Evolutionary conservation across 176 grass and related monocot genomes (phyloP), one percentile per base, ranked within the genome.

Genomic region (Zoysia pacifica): DNA sequence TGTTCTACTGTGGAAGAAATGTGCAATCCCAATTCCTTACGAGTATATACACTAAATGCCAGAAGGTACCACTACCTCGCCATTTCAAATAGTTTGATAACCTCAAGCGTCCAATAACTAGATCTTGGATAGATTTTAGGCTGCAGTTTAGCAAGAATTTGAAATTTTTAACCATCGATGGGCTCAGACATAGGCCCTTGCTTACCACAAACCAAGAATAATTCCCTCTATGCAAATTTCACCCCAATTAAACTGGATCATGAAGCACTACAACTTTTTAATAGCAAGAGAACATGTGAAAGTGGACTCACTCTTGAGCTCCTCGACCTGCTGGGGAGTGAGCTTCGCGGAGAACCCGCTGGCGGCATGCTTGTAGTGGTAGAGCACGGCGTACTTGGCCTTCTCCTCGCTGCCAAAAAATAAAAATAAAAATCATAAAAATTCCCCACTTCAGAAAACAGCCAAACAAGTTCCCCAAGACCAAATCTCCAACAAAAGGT

Each of bases 271-370:
- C 10, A 62, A 65, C 18, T 82, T 28, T 28, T 28, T 45, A 45
- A 64, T 16, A 7, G 7, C 81, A 68, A 20, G 28, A 73, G 53
- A 41, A 48, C 1, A 55, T 3, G 41, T 44, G 3, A 3, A 40
- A 76, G 43, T 58, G 48, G 20, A 87, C 94, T 94, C 76, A 97
- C 94, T 86, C 80, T 88, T 90, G 59, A 97, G 84, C n/a, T 90
- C 89, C 67, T 94, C 91, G 11, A 97, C 89, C 74, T 97, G 91
- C 74, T 76, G 59, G 3, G 82, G 72, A 36, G 91, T 97, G 11
- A 97, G 89, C 80, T 90, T 94, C 7, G 94, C 94, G 0, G 94
- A 94, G 89, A 97, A 97, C 0, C 94, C 94, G 51, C 89, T 92
- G n/a, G 94, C 87, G 4, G 91, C 91, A 44, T 75, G 77, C 91